These are phyloP conservation scores for Amanita brunnescens DNA, from an alignment of 768 basidiomycete species.

Conservation along the genomic window DNA sequence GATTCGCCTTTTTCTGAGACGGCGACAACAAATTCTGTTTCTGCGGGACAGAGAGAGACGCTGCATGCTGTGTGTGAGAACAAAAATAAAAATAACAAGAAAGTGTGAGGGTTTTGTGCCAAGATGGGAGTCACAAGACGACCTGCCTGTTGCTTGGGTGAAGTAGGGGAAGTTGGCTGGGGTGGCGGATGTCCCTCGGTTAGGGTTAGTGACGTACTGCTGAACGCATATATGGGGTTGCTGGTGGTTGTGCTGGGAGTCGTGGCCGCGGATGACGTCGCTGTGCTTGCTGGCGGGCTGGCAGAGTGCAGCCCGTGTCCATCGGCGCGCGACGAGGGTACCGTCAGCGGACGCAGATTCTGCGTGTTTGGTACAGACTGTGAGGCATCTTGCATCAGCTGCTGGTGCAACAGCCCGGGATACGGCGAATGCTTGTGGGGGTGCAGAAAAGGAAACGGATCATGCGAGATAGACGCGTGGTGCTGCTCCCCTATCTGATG, in stretches of 20 bases:
- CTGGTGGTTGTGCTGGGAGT: constrained; percentile 10
- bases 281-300: constrained; percentile 2
- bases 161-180: not conserved
- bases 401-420: not conserved
- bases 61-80: not conserved
- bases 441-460: constrained; percentile 1
- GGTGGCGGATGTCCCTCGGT: not conserved
- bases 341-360: not conserved
- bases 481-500: constrained; percentile 8
- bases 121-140: not conserved
- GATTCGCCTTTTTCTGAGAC: constrained; percentile 87
- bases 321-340: not conserved
- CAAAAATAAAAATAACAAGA: not conserved
- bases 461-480: not conserved
- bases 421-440: not conserved
- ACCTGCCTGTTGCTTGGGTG: constrained; percentile 4
- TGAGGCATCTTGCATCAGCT: not conserved
- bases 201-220: not conserved
- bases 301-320: not conserved
- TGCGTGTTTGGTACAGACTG: not conserved
- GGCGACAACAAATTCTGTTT: constrained; percentile 58
- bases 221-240: constrained; percentile 4
- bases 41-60: not conserved
- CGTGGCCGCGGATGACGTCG: constrained; percentile 13
- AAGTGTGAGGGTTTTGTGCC: not conserved